Evolutionary conservation across 2,329 filamentous ascomycete species (phyloP), one percentile per base, ranked within the genome.

Genomic region (Chaetomiaceae sp.): DNA sequence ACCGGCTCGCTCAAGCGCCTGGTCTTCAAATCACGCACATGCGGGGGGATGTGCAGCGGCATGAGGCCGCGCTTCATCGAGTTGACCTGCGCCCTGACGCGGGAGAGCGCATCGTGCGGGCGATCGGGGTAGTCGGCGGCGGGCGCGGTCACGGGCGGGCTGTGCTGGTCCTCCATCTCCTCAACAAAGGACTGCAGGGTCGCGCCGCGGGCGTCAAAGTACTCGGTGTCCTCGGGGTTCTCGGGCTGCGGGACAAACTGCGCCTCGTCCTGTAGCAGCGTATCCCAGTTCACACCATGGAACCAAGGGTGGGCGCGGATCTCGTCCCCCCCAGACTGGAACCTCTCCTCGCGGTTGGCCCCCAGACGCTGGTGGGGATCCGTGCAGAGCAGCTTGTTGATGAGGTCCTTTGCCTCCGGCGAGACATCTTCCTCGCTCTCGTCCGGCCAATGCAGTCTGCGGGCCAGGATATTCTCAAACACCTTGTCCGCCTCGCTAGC

Each of bases 151-250:
- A 74, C 74, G n/a, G 85, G 81, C 8, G 89, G 86, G 1, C 88
- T 84, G 34, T 76, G 68, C 60, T 94, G 87, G 58, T 97, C 93
- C 62, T 97, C 91, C 59, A 96, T 84, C 63, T 98, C 93, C 53
- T 95, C 89, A 1, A 86, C 83, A 64, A 98, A 98, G 3, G 87
- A 86, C 59, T 95, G 88, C 55, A 97, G 75, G 1, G 89, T 94
- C 14, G 93, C 93, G 22, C 93, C 93, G 55, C 93, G 80, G 18
- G 88, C 70, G 67, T 98, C 93, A 58, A 98, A 98, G 62, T 98
- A 98, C 61, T 98, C 94, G 0, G 93, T 98, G 60, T 98, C 91
- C 64, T 98, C 93, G 0, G 88, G 90, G 56, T 98, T 91, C 60
- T 95, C 88, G 1, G 86, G 84, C 33, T 87, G 86, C 0, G 93